Evolutionary conservation across 371 early-diverging fungal species (phyloP).

Genomic region (Nematocida parisii): DNA sequence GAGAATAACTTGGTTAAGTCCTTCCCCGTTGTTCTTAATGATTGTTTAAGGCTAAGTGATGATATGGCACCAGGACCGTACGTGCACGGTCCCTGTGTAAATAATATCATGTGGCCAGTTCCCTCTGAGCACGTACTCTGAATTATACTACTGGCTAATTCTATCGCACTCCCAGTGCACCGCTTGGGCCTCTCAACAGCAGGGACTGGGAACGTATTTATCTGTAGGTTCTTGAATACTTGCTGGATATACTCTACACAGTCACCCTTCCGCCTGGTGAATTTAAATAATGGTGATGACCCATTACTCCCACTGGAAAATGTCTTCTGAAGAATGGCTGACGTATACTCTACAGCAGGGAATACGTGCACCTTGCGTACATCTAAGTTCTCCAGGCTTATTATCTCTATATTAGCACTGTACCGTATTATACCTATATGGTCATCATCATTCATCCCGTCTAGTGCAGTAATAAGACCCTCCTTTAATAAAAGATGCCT

Average conservation of each 20-base stretch:
- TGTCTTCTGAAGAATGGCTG: constrained; percentile 83
- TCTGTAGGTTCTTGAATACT: constrained; percentile 85
- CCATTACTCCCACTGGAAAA: neutral
- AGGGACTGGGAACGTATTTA: constrained; percentile 96
- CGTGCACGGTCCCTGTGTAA: constrained; percentile 92
- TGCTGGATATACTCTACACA: constrained; percentile 84
- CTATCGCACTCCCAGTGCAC: constrained; percentile 92
- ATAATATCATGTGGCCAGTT: constrained; percentile 88
- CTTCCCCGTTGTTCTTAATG: constrained; percentile 90
- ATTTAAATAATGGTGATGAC: constrained; percentile 65
- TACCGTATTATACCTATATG: constrained; percentile 90
- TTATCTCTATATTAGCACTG: constrained; percentile 84
- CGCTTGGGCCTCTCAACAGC: constrained; percentile 85
- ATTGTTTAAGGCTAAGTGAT: constrained; percentile 82
- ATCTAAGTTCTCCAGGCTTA: constrained; percentile 76
- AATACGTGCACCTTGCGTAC: constrained; percentile 92
- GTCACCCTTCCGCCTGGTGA: constrained; percentile 74
- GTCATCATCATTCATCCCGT: constrained; percentile 83
- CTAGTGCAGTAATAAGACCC: constrained; percentile 80
- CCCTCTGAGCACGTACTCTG: constrained; percentile 74
- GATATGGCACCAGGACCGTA: constrained; percentile 95
- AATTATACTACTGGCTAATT: constrained; percentile 86
- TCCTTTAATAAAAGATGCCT: constrained; percentile 91
- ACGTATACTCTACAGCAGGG: constrained; percentile 87
- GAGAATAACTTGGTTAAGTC: constrained; percentile 79